Base-by-base conservation (phyloP, 1,284 basidiomycete species). In the Tilletiopsis washingtonensis region DNA sequence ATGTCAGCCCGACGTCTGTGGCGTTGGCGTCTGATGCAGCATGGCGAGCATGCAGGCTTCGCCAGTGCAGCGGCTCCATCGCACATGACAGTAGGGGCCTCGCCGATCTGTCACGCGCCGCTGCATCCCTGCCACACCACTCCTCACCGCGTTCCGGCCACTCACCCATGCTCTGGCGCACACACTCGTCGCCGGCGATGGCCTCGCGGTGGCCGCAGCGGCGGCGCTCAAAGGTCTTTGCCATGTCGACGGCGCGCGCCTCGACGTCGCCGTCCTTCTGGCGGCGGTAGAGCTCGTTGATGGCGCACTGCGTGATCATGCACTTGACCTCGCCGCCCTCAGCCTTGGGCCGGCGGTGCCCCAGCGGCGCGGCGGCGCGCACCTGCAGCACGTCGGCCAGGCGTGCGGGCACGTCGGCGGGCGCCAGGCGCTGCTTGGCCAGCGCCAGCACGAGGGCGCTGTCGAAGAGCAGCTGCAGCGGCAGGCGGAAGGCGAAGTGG, bases 201-300 rank as follows among this genome's bases (percentile, higher is more conserved):
- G 77, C 78, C 67, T 89, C 85, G 56, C 84, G 80, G 70, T 98
- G 93, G 72, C 97, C 97, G 73, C 93, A 98, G 75, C 86, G 88
- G 56, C 93, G 75, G 46, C 93, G 80, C 76, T 97, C 93, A 67
- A 91, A 94, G 1, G 77, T 80, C 75, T 97, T 97, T 1, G 93
- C 91, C 39, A 94, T 78, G 67, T 93, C 85, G 0, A 89, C 84
- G 1, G 83, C 81, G 0, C 79, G 74, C 67, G 93, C 24, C 20
- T 47, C 6, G 15, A 19, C 4, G 12, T 24, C 19, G 12, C 27
- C 37, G 20, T 55, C 49, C 20, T 41, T 41, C 24, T 56, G 45
- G n/a, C 14, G 34, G 15, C 61, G 43, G 40, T 73, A 73, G 15
- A 73, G 60, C 21, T 69, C 60, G 1, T 51, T 61, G 59, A 73